Conservation (phyloP, 2,329 filamentous ascomycete species). For the Xylariaceae sp. region DNA sequence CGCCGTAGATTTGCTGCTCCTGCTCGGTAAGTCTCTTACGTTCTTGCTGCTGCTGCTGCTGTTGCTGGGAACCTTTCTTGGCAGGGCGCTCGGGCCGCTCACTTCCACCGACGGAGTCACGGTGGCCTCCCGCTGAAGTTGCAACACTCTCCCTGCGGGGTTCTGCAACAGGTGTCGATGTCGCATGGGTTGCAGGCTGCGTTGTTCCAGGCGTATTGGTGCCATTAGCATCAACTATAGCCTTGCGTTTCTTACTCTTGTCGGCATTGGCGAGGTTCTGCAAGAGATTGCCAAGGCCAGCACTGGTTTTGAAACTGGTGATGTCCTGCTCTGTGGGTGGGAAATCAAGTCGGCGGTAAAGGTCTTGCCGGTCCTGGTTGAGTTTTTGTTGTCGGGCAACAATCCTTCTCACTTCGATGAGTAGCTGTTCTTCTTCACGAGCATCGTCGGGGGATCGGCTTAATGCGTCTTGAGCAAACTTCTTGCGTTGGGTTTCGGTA, state of each 20-base stretch:
- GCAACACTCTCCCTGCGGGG: constrained; percentile 51
- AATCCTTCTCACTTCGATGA: constrained; percentile 89
- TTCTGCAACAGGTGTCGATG: constrained; percentile 37
- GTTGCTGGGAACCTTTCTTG: constrained; percentile 48
- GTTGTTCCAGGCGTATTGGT: constrained; percentile 41
- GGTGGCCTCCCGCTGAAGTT: constrained; percentile 38
- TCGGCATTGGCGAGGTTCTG: constrained; percentile 78
- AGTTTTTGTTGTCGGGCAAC: constrained; percentile 79
- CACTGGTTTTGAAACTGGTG: constrained; percentile 71
- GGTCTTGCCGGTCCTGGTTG: constrained; percentile 79
- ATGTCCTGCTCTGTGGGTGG: constrained; percentile 67
- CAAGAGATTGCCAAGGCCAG: constrained; percentile 72
- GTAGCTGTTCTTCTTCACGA: constrained; percentile 81
- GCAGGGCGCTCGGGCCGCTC: constrained; percentile 37
- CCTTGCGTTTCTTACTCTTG: constrained; percentile 83
- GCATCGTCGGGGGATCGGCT: constrained; percentile 80
- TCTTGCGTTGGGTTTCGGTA: constrained; percentile 75
- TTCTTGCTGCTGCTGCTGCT: constrained; percentile 46
- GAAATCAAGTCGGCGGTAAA: constrained; percentile 82
- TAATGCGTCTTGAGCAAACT: constrained; percentile 74
- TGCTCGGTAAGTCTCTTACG: constrained; percentile 67
- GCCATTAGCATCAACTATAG: constrained; percentile 54
- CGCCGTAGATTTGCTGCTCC: constrained; percentile 75
- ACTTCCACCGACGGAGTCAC: constrained; percentile 42
- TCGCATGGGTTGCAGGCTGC: constrained; percentile 29